Evolutionary conservation across 768 basidiomycete genomes (phyloP).

Genomic region (Chalciporus pseudorubinellus): DNA sequence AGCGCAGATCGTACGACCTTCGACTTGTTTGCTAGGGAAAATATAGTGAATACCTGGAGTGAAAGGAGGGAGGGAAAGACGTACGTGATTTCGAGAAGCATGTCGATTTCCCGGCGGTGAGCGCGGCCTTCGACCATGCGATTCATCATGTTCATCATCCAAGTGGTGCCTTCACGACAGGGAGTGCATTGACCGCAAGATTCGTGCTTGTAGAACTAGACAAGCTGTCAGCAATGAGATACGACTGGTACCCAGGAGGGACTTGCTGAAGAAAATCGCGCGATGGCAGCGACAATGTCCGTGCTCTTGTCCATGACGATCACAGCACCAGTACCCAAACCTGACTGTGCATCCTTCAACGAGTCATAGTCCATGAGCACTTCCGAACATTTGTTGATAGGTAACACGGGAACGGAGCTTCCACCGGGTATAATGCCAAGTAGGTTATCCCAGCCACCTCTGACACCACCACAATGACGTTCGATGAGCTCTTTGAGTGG

Average conservation of each 20-base stretch:
- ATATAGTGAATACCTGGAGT: not conserved
- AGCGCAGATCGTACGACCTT: constrained; percentile 96
- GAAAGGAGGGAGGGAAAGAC: constrained; percentile 22
- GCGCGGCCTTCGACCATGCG: constrained; percentile 91
- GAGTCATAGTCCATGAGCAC: constrained; percentile 99
- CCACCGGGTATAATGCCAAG: constrained; percentile 97
- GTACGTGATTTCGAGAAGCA: constrained; percentile 93
- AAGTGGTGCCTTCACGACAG: constrained; percentile 92
- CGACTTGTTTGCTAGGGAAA: constrained; percentile 87
- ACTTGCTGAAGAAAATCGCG: constrained; percentile 79
- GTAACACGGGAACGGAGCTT: constrained; percentile 89
- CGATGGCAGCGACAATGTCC: constrained; percentile 91
- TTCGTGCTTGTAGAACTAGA: constrained; percentile 95
- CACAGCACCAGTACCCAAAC: constrained; percentile 96
- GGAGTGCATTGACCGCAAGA: constrained; percentile 98
- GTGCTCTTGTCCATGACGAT: constrained; percentile 99
- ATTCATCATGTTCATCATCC: constrained; percentile 99
- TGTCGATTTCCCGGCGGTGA: constrained; percentile 93
- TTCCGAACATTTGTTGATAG: constrained; percentile 76
- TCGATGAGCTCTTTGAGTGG: constrained; percentile 91
- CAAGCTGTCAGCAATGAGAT: not conserved
- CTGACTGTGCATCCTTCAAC: constrained; percentile 92
- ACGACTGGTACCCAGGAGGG: not conserved
- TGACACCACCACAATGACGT: constrained; percentile 94
- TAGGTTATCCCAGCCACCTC: constrained; percentile 95